Conservation (phyloP, 75 land plant species). For the Cunninghamia lanceolata region DNA sequence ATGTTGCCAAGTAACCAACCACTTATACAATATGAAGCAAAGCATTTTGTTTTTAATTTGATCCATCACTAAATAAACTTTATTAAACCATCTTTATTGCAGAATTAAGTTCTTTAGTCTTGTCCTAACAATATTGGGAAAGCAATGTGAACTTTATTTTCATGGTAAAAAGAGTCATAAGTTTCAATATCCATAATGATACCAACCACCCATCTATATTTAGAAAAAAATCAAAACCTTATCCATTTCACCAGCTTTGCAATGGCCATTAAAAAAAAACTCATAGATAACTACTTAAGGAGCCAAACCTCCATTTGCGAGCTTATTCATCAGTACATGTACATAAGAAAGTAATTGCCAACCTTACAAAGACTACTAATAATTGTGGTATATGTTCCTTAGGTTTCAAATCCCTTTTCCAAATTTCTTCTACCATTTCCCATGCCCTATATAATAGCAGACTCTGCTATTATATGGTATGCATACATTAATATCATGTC, state of each 20-base stretch:
- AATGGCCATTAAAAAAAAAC: conserved; percentile 38
- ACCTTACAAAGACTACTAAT: conserved; percentile 36
- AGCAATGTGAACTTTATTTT: conserved; percentile 23
- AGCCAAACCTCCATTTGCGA: conserved; percentile 45
- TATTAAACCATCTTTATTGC: too few species aligned
- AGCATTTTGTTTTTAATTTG: too few species aligned
- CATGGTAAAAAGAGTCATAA: conserved; percentile 8
- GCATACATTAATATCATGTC: conserved; percentile 4
- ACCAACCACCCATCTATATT: conserved; percentile 34
- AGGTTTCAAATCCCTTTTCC: conserved; percentile 31
- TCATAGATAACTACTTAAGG: conserved; percentile 50
- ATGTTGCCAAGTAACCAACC: too few species aligned
- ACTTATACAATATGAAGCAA: too few species aligned
- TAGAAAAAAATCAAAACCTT: conserved; percentile 48
- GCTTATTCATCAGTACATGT: conserved; percentile 42
- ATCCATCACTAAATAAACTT: too few species aligned
- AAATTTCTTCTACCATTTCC: background rate
- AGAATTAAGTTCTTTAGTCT: background rate
- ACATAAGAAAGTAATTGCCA: conserved; percentile 32
- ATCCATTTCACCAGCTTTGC: conserved; percentile 57
- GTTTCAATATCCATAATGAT: conserved; percentile 21
- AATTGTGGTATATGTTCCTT: conserved; percentile 59
- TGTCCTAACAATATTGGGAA: conserved; percentile 8
- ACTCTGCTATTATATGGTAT: too few species aligned
- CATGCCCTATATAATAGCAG: too few species aligned